Base-by-base conservation (phyloP, 805 yeast genomes). In the Candida nonsorbophila region DNA sequence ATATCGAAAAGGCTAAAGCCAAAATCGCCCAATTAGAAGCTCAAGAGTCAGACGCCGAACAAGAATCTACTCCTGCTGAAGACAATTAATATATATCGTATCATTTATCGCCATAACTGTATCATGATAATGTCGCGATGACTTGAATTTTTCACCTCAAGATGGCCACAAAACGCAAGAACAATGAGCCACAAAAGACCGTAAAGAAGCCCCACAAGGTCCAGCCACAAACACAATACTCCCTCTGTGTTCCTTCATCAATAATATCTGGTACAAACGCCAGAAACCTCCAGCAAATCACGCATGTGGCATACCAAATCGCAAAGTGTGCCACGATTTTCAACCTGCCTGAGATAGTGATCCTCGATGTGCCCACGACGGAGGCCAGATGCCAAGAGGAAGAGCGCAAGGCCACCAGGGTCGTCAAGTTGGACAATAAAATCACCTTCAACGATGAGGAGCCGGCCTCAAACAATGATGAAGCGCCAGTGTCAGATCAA, bases 231-330 rank as follows among this genome's bases (percentile, higher is more conserved):
- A 33, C 42, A 1, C 67, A 67, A 42, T 69, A 69, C 37, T 67
- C 86, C 1, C 43, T 86, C 3, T 84, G 94, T 48, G 67, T 86
- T 19, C 94, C 95, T 1, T 74, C 90, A 1, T 67, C 79, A 1
- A 62, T 78, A 11, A 68, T 86, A 8, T 63, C 74, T 2, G 37
- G 40, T 1, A 46, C 72, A 5, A 72, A 77, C 44, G 81, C 90
- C 27, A 58, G 55, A 21, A 79, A 79, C 40, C 58, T 84, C 28
- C 79, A 79, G 37, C 95, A 86, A 49, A 77, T 76, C 9, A 86
- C 94, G 0, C 64, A 72, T 34, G 65, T 76, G 1, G 77, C 83
- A 1, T 83, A 87, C 45, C 94, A 86, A 52, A 67, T 88, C 10
- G 88, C 95, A 8, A 75, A 81, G 44, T 75, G 79, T 3, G 81